Percentiles rank a stretch among this genome's conserved stretches.
These are phyloP conservation scores for Hippophae gyantsensis DNA, from an alignment of 306 rosid genomes.

Conservation along the genomic window DNA sequence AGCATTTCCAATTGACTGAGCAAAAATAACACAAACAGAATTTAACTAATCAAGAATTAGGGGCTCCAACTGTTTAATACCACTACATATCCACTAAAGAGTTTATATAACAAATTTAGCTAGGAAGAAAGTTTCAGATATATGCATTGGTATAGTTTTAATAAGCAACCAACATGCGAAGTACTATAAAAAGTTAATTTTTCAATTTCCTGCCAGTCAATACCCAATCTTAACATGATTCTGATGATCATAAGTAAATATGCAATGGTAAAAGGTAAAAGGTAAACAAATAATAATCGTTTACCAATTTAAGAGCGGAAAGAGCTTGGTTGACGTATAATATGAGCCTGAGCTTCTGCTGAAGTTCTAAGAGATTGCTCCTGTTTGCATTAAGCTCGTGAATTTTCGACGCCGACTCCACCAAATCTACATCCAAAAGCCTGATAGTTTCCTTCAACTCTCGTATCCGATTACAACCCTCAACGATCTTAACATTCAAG, in stretches of 20 bases:
- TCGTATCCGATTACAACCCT: conserved; percentile 64
- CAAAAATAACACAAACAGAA: not conserved
- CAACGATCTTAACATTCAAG: conserved; percentile 71
- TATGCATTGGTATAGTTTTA: not conserved
- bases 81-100: not conserved
- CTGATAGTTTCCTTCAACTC: conserved; percentile 74
- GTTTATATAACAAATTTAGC: not conserved
- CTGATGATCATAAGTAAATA: not conserved
- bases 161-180: not conserved
- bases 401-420: conserved; percentile 75
- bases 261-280: not conserved
- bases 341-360: conserved; percentile 79
- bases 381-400: conserved; percentile 69
- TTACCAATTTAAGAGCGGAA: conserved; percentile 89
- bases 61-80: not conserved
- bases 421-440: conserved; percentile 81
- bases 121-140: not conserved
- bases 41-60: not conserved
- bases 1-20: not conserved
- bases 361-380: conserved; percentile 67
- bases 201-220: not conserved
- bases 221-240: no score
- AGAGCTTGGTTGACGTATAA: conserved; percentile 89
- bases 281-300: not conserved
- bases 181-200: no score